These are phyloP conservation scores for Anthostomella pinea DNA, from an alignment of 2,329 filamentous ascomycete genomes.

Conservation along the genomic window DNA sequence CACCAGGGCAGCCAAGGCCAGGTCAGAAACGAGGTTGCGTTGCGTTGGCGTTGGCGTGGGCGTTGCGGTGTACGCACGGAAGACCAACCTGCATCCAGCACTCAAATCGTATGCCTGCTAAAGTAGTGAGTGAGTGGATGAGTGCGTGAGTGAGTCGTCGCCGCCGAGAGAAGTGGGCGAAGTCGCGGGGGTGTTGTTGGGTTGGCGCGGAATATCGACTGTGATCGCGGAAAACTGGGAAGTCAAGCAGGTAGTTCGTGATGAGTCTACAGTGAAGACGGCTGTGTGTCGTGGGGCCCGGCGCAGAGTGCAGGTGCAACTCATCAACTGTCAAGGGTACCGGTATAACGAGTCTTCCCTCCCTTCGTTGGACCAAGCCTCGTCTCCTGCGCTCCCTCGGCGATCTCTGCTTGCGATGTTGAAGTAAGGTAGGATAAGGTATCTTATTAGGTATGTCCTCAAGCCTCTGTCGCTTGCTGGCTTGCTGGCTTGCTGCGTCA, in stretches of 20 bases:
- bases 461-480: slow-evolving; percentile 1
- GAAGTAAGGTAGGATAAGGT: no score
- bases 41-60: slow-evolving; percentile 21
- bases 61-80: slow-evolving; percentile 31
- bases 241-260: slow-evolving; percentile 8
- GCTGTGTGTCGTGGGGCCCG: slow-evolving; percentile 23
- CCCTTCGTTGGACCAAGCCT: neutral
- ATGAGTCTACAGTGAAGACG: slow-evolving; percentile 7
- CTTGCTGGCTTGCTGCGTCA: slow-evolving; percentile 9
- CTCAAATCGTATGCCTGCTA: no score
- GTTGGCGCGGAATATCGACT: slow-evolving; percentile 11
- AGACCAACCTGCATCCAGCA: slow-evolving; percentile 25
- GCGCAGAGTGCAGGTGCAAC: slow-evolving; percentile 23
- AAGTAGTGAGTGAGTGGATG: slow-evolving; percentile 6
- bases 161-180: neutral
- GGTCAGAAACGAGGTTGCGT: slow-evolving; percentile 12
- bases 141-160: neutral
- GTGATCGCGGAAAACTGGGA: slow-evolving; percentile 4
- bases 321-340: no score
- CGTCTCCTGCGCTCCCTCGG: neutral
- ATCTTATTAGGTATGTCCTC: no score
- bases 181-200: slow-evolving; percentile 13
- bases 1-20: no score
- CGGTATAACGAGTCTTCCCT: slow-evolving; percentile 14
- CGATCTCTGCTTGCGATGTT: no score